These are phyloP conservation scores for Neofusicoccum laricinum DNA, from an alignment of 2,329 filamentous ascomycete genomes.

Conservation along the genomic window DNA sequence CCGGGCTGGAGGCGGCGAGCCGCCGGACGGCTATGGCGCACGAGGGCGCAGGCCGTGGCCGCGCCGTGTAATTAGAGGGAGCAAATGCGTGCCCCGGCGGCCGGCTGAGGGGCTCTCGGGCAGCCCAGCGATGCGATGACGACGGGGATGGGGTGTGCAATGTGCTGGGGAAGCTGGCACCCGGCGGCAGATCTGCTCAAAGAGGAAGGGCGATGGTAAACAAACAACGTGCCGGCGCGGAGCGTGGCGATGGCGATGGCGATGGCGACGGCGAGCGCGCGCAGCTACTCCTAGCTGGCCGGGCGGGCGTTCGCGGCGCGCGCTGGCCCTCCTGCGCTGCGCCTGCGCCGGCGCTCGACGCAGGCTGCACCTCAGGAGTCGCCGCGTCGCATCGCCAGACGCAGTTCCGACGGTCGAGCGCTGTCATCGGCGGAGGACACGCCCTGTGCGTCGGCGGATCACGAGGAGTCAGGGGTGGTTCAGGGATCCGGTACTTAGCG, in stretches of 20 bases:
- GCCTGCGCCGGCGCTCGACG: neutral
- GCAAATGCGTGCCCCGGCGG: neutral
- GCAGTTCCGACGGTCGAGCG: neutral
- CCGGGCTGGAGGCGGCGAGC: neutral
- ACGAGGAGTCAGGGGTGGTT: conserved; percentile 2
- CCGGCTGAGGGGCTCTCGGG: neutral
- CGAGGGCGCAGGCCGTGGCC: neutral
- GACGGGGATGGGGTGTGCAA: neutral
- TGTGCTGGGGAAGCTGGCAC: conserved; percentile 3
- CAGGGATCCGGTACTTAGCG: conserved; percentile 7
- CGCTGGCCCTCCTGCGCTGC: neutral
- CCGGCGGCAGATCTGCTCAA: conserved; percentile 3
- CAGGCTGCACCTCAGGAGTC: conserved; percentile 16
- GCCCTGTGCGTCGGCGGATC: conserved; percentile 1
- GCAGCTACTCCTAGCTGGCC: neutral
- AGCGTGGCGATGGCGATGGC: neutral
- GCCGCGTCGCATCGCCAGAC: conserved; percentile 12
- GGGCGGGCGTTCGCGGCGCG: neutral
- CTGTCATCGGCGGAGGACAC: neutral
- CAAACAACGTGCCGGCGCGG: neutral
- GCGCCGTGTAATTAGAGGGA: neutral
- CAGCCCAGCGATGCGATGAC: neutral
- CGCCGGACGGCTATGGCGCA: conserved; percentile 1
- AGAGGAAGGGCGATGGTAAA: conserved; percentile 11
- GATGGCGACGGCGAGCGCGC: neutral